Evolutionary conservation across 495 filamentous ascomycete genomes (phyloP), one percentile per base, ranked within the genome.

Genomic region (Aspergillus indologenus): DNA sequence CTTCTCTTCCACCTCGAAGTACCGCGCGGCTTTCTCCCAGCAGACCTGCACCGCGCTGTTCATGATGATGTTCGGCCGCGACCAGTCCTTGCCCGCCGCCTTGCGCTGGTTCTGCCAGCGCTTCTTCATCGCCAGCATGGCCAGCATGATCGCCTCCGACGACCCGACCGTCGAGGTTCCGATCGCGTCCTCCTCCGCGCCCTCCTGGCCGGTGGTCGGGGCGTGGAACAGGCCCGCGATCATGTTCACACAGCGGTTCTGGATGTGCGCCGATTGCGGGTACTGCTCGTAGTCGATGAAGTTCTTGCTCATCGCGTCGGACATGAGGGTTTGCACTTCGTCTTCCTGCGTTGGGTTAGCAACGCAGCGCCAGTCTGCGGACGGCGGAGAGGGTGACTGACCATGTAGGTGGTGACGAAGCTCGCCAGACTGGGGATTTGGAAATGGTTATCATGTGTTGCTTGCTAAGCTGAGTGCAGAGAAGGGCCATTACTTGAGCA

Each of bases 1-100:
- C 70, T 86, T 87, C 79, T 96, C 91, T 68, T 96, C 91, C 46
- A 95, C 81, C 60, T 96, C 92, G 63, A 96, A 95, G 77, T 96
- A 96, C 24, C 92, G 82, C n/a, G 90, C 87, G 0, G 92, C 92
- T 74, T 96, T 96, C 77, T 96, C 91, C 91, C 91, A 96, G 81
- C 90, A 95, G 22, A 96, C 92, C 76, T 96, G 92, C 1, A 96
- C 92, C 26, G 92, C 91, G 21, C 89, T 88, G 62, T 86, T 91
- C 91, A 96, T 95, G 79, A 96, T 74, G 59, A 96, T 87, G 75
- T 96, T 96, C 47, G 92, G 92, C 14, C 77, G 79, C 57, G 89
- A 85, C 60, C 60, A 79, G 60, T 90, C 81, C 76, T 92, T 91
- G 54, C 90, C 90, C 31, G 80, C 87, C 29, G 85, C 90, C 62